phyloP scores from a whole-genome alignment of 2,329 filamentous ascomycete genomes.

The Tolypocladium inflatum region DNA sequence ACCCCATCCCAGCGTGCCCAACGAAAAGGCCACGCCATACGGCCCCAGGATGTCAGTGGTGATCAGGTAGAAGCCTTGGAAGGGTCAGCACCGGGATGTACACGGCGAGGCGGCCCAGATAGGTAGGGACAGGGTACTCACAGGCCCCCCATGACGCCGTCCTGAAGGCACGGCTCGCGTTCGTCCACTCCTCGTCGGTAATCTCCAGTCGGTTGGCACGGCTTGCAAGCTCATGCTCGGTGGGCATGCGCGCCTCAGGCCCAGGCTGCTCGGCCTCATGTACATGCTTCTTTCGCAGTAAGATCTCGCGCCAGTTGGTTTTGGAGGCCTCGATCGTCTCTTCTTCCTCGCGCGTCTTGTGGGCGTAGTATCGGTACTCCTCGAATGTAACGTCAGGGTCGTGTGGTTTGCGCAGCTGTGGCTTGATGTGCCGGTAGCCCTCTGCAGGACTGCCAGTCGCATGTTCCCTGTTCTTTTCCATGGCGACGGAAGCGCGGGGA shows the following conservation, averaged over 20 bases:
- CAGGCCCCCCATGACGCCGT: conserved; percentile 4
- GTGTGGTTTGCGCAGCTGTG: conserved; percentile 8
- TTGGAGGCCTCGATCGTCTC: conserved; percentile 2
- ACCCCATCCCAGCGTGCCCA: conserved; percentile 10
- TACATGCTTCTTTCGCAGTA: neutral
- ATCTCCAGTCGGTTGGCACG: conserved; percentile 4
- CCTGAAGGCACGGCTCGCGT: conserved; percentile 18
- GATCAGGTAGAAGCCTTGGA: conserved; percentile 6
- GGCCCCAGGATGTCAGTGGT: conserved; percentile 8
- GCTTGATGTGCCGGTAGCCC: neutral
- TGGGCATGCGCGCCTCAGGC: neutral
- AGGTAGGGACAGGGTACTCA: neutral
- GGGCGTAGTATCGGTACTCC: conserved; percentile 16
- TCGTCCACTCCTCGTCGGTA: conserved; percentile 32
- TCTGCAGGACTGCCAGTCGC: neutral
- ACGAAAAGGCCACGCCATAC: conserved; percentile 5
- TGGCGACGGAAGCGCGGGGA: neutral
- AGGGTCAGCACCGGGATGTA: neutral
- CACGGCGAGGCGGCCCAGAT: neutral
- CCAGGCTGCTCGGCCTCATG: neutral
- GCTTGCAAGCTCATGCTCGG: neutral
- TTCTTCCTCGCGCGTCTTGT: conserved; percentile 13
- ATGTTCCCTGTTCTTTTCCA: neutral
- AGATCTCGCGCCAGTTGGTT: conserved; percentile 3
- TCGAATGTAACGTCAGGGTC: conserved; percentile 14